A percentile compares a stretch with the other conserved stretches of the same genome.
Evolutionary conservation across 495 filamentous ascomycete species (phyloP).

Genomic region (Xylaria venustula): DNA sequence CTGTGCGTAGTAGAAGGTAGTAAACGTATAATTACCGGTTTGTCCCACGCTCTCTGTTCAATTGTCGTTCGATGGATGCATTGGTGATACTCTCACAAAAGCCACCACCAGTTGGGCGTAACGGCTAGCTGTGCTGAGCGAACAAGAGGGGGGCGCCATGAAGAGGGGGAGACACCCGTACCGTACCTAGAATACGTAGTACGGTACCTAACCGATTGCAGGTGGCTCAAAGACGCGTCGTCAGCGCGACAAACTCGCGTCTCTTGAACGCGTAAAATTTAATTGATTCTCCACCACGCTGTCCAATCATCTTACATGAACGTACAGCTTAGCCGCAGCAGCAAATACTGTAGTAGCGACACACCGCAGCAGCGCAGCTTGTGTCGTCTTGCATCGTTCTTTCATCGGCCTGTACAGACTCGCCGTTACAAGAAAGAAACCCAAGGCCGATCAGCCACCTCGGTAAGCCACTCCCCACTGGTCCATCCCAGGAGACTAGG

Average conservation of each 20-base stretch:
- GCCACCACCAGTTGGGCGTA: neutral
- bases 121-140: neutral
- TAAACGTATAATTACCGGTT: neutral
- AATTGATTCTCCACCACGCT: neutral
- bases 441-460: neutral
- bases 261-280: slow-evolving; percentile 13
- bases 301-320: slow-evolving; percentile 12
- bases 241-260: slow-evolving; percentile 9
- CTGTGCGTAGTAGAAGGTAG: neutral
- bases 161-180: neutral
- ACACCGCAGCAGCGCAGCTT: no score
- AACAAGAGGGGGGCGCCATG: neutral
- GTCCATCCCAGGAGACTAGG: neutral
- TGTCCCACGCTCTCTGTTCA: neutral
- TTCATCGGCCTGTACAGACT: neutral
- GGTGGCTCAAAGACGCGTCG: slow-evolving; percentile 1
- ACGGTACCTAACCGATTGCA: no score
- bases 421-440: slow-evolving; percentile 1
- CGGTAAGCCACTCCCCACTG: neutral
- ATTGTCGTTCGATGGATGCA: neutral
- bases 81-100: neutral
- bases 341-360: no score
- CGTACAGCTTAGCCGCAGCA: neutral
- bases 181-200: no score
- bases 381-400: neutral